Percentiles rank a stretch among this genome's conserved stretches.
These are phyloP conservation scores for Ogataea trehaloabstinens DNA, from an alignment of 805 yeast species.

Conservation along the genomic window DNA sequence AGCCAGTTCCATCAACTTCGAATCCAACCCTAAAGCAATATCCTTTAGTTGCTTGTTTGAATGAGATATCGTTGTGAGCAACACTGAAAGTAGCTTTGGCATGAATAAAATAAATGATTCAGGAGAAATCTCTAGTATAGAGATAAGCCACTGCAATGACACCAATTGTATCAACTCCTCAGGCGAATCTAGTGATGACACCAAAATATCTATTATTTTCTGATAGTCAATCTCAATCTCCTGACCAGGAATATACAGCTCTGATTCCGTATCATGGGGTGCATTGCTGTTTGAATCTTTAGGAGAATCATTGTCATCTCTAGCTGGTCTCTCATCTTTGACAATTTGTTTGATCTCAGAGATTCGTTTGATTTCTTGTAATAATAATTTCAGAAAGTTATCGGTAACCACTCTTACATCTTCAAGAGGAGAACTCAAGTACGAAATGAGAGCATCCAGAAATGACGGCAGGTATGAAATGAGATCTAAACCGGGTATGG, in stretches of 20 bases:
- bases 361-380: conserved; percentile 79
- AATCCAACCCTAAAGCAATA: conserved; percentile 56
- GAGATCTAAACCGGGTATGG: conserved; percentile 87
- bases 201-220: conserved; percentile 73
- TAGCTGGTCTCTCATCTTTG: conserved; percentile 26
- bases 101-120: conserved; percentile 68
- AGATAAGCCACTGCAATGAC: conserved; percentile 79
- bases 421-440: conserved; percentile 76
- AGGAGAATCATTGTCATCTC: conserved; percentile 5
- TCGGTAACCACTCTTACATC: conserved; percentile 88
- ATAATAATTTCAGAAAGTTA: conserved; percentile 66
- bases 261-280: conserved; percentile 42
- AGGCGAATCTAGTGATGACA: conserved; percentile 74
- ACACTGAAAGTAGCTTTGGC: conserved; percentile 69
- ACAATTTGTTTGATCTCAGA: conserved; percentile 61
- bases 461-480: conserved; percentile 87
- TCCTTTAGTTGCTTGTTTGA: conserved; percentile 48
- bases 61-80: conserved; percentile 62
- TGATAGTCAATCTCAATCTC: conserved; percentile 80
- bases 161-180: conserved; percentile 76
- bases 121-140: conserved; percentile 71
- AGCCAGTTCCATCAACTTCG: conserved; percentile 52
- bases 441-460: conserved; percentile 76
- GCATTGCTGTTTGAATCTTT: conserved; percentile 9
- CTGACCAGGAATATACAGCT: conserved; percentile 68